These are phyloP conservation scores for Alternaria alternata DNA, from an alignment of 2,329 filamentous ascomycete genomes.

Conservation along the genomic window DNA sequence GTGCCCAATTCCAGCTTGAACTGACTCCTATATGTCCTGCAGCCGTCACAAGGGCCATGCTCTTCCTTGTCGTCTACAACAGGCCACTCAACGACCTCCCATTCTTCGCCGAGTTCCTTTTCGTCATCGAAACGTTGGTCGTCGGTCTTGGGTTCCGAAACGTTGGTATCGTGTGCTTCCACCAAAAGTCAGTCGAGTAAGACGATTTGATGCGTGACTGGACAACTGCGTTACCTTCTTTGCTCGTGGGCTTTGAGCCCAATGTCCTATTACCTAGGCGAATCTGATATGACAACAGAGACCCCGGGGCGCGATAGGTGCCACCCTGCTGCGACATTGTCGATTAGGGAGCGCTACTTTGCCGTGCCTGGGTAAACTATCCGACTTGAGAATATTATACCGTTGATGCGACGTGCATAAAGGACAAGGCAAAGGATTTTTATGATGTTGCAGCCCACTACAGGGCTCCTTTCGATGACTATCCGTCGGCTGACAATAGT, in stretches of 20 bases:
- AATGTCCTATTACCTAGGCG: neutral
- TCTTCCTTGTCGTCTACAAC: neutral
- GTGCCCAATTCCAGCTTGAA: neutral
- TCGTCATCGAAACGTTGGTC: neutral
- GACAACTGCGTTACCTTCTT: no score
- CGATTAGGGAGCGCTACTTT: neutral
- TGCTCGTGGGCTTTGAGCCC: neutral
- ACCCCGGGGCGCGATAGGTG: neutral
- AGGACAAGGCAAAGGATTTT: neutral
- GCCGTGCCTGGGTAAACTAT: neutral
- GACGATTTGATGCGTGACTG: neutral
- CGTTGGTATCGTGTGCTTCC: neutral
- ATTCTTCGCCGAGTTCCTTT: neutral
- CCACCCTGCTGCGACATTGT: neutral
- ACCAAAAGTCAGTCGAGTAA: accelerated
- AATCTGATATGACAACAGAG: neutral
- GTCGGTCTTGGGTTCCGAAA: neutral
- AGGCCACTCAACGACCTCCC: neutral
- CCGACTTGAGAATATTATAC: no score
- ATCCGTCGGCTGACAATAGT: neutral
- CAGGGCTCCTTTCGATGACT: neutral
- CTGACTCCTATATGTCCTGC: neutral
- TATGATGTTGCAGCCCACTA: neutral
- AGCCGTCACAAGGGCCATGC: neutral
- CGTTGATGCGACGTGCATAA: neutral